Percentiles rank a stretch among this genome's conserved stretches.
These are phyloP conservation scores for Neopestalotiopsis sp. DNA, from an alignment of 2,329 filamentous ascomycete species.

Conservation along the genomic window DNA sequence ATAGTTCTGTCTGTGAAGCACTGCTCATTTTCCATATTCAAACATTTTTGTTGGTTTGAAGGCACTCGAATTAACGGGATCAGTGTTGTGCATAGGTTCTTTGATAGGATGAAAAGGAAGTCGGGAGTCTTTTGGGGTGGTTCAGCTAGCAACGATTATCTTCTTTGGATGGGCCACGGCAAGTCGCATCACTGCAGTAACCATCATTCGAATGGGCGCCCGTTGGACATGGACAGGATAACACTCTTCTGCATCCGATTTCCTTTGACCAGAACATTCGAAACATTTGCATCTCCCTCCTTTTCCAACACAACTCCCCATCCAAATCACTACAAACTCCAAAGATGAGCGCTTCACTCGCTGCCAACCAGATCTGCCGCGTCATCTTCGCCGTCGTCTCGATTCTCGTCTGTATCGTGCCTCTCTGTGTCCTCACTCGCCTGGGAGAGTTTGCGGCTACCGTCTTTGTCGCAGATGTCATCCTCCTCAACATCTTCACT, in stretches of 20 bases:
- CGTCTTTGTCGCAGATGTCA: constrained; percentile 52
- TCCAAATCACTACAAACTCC: background rate
- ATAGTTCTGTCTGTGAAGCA: too few relatives aligned
- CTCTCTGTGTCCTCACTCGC: constrained; percentile 54
- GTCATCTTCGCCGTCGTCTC: constrained; percentile 52
- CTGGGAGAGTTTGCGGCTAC: constrained; percentile 61
- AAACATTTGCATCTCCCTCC: background rate
- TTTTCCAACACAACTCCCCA: background rate
- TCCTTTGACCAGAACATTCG: background rate
- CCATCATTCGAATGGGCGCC: background rate
- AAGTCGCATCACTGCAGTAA: background rate
- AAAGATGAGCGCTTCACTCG: background rate
- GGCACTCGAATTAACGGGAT: too few relatives aligned
- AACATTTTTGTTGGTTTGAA: too few relatives aligned
- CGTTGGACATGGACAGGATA: background rate
- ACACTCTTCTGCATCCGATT: background rate
- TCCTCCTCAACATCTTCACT: constrained; percentile 53
- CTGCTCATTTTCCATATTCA: too few relatives aligned
- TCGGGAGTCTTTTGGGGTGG: too few relatives aligned
- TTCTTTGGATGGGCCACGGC: background rate
- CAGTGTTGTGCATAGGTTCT: too few relatives aligned
- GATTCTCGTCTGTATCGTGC: constrained; percentile 54
- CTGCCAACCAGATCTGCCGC: constrained; percentile 54
- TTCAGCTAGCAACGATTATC: too few relatives aligned
- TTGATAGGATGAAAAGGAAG: too few relatives aligned